Evolutionary conservation across 805 yeast genomes (phyloP), one percentile per base, ranked within the genome.

Genomic region (Candida chauliodis): DNA sequence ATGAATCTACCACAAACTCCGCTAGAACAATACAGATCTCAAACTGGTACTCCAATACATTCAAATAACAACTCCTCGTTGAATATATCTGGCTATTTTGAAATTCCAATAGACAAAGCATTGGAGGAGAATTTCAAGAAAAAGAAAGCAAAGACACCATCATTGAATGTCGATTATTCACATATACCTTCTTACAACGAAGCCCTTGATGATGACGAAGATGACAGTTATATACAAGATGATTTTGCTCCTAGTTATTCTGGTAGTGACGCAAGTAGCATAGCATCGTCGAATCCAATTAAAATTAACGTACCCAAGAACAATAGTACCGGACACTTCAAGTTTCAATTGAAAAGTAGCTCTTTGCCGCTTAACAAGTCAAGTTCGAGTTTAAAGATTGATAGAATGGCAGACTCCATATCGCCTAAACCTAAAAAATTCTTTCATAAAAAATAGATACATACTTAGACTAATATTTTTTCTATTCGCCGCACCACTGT

Each of bases 151-250:
- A 26, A 28, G 18, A 30, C 30, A 3, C 27, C 29, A 20, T 25
- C 30, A 15, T 30, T 62, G 10, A 63, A 63, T 41, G 45, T 60
- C 6, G 41, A 38, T 13, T 18, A 43, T n/a, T 55, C 53, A 42
- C 49, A 50, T 34, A 62, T 67, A 5, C 74, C 74, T 0, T 55
- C 69, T 25, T 68, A 68, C 41, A 56, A 55, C 5, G 62, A 64
- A 39, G 74, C 73, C 1, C 43, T 64, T 8, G 68, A 64, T 23
- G 66, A 61, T 10, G 67, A 66, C 33, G 63, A 25, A 15, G 44
- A 41, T 16, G 44, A 37, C 5, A 21, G 36, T 17, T 21, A 19
- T 28, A 11, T 16, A 4, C 35, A 24, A 18, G 37, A 32, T 15
- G 37, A 23, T 9, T 41, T 41, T 41, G 44, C 44, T 11, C 44